These are phyloP conservation scores for Magnolia changhungtana DNA, from an alignment of 164 flowering plant genomes.

Conservation along the genomic window DNA sequence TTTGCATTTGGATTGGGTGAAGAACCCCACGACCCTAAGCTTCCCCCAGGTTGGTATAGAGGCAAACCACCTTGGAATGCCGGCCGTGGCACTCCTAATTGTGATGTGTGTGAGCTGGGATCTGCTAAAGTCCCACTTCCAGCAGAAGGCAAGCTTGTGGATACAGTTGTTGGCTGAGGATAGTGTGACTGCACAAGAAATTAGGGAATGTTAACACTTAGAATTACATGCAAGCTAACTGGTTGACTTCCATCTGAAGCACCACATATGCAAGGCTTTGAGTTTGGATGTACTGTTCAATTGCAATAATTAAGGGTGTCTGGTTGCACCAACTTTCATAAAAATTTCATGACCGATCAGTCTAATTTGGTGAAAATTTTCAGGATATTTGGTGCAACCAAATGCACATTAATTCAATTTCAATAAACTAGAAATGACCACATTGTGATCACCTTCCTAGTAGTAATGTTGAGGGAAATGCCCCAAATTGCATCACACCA, in stretches of 20 bases:
- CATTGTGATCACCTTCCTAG: neutral
- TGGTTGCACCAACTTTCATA: too few relatives aligned
- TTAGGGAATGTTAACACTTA: too few relatives aligned
- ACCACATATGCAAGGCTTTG: neutral
- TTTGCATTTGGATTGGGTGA: conserved; percentile 56
- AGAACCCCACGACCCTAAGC: conserved; percentile 53
- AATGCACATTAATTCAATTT: too few relatives aligned
- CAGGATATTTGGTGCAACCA: too few relatives aligned
- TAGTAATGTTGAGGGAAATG: neutral
- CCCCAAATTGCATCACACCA: neutral
- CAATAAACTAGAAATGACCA: too few relatives aligned
- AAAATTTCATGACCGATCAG: too few relatives aligned
- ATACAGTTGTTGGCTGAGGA: conserved; percentile 49
- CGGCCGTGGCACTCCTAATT: conserved; percentile 55
- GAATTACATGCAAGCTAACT: neutral
- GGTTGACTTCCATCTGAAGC: neutral
- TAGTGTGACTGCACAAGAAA: conserved; percentile 70
- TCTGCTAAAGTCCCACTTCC: conserved; percentile 47
- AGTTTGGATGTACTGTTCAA: neutral
- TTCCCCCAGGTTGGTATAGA: conserved; percentile 74
- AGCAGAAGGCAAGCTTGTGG: conserved; percentile 60
- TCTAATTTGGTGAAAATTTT: too few relatives aligned
- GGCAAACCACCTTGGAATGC: conserved; percentile 74
- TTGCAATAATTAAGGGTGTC: too few relatives aligned
- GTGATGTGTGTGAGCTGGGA: conserved; percentile 43